These are phyloP conservation scores for Byssochlamys sp. DNA, from an alignment of 2,329 filamentous ascomycete genomes.

Conservation along the genomic window DNA sequence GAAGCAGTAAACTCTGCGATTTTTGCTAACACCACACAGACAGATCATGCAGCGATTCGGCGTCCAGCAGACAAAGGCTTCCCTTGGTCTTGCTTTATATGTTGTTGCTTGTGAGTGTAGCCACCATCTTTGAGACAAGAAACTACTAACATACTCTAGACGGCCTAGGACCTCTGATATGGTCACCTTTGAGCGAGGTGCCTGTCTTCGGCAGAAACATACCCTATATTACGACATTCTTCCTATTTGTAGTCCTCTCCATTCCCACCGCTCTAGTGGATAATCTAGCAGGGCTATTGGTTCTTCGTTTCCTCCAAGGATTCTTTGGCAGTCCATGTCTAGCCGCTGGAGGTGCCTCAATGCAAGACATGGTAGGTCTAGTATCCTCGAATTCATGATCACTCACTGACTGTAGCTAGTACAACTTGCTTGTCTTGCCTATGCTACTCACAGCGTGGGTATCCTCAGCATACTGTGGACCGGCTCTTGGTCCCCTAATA, in stretches of 20 bases:
- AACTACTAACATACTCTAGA: constrained; percentile 14
- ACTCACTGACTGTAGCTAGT: constrained; percentile 15
- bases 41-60: constrained; percentile 10
- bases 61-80: constrained; percentile 17
- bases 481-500: constrained; percentile 52
- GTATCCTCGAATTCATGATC: background rate
- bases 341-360: constrained; percentile 44
- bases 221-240: constrained; percentile 57
- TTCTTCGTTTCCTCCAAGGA: constrained; percentile 54
- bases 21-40: background rate
- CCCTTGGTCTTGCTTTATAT: constrained; percentile 23
- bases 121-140: constrained; percentile 8
- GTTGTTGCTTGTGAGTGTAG: constrained; percentile 12
- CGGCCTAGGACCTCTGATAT: constrained; percentile 56
- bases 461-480: constrained; percentile 32
- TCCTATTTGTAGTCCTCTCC: constrained; percentile 56
- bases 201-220: constrained; percentile 57
- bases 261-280: constrained; percentile 55
- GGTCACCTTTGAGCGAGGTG: constrained; percentile 57
- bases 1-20: background rate
- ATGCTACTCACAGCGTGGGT: constrained; percentile 54
- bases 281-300: constrained; percentile 55
- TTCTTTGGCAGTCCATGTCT: constrained; percentile 58
- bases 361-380: constrained; percentile 26
- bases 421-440: constrained; percentile 46